Evolutionary conservation across 2,329 filamentous ascomycete genomes (phyloP), one percentile per base, ranked within the genome.

Genomic region (Microcera coccophila): DNA sequence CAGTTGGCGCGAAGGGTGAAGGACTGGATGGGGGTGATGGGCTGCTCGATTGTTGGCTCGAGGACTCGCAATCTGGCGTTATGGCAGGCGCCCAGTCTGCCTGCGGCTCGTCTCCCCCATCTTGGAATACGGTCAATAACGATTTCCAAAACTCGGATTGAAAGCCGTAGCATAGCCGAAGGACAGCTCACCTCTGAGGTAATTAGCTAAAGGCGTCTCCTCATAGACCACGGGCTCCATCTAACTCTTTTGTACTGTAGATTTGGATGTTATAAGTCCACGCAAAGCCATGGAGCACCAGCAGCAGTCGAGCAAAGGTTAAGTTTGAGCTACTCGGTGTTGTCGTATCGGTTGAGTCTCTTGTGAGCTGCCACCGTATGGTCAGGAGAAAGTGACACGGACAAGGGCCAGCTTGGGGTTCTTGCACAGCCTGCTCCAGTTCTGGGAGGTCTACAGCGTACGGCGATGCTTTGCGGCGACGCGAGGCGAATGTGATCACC

Each of bases 191-290:
- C 90, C 90, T 81, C 90, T 84, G 57, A 96, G 81, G 71, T 93
- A 93, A 61, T 87, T 82, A 63, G 89, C 90, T 69, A 96, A 76
- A 58, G 90, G 90, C 64, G 87, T 87, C 70, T 90, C 83, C 70
- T 93, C 81, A 69, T 86, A 87, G 57, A 95, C 81, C 59, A 95
- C 76, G 61, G 86, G 82, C 78, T 95, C 90, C 90, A 96, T 66
- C 52, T 62, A 57, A 54, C 51, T 56, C 53, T 39, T 56, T 39
- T 54, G 55, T 59, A 50, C 53, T 48, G 56, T 57, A 48, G 50
- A 59, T 38, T 52, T 49, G 48, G 50, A 49, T 42, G 55, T 54
- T 50, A 48, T 42, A 49, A 37, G 48, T 47, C 55, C 51, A 54
- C 53, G 48, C 51, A 58, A 47, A 58, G 61, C 59, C 60, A 62